These are phyloP conservation scores for Juncus effusus DNA, from an alignment of 176 grass and related monocot genomes.

Conservation along the genomic window DNA sequence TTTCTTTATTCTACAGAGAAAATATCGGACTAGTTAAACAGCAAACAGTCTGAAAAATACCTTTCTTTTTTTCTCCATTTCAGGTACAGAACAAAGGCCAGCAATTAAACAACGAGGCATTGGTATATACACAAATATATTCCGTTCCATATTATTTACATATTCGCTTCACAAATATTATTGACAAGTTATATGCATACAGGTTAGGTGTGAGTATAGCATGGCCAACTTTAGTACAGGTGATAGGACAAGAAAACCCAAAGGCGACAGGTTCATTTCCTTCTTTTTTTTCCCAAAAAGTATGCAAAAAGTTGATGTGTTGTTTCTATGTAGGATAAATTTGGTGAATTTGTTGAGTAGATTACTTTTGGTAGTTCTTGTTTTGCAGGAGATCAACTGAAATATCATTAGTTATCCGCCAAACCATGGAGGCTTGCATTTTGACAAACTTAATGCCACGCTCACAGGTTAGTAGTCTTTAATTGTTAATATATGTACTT, in stretches of 20 bases:
- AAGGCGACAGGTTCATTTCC: constrained; percentile 62
- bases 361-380: not conserved
- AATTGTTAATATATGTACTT: not conserved
- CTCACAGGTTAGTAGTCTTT: constrained; percentile 54
- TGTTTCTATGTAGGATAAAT: not conserved
- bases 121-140: constrained; percentile 41
- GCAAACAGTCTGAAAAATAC: not conserved
- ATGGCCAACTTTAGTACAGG: constrained; percentile 99
- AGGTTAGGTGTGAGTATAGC: constrained; percentile 96
- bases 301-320: too few relatives aligned
- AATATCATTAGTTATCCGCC: constrained; percentile 93
- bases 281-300: too few relatives aligned
- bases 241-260: constrained; percentile 79
- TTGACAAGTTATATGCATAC: constrained; percentile 31
- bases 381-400: constrained; percentile 77
- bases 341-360: not conserved
- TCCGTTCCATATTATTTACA: constrained; percentile 23
- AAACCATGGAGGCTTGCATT: constrained; percentile 96
- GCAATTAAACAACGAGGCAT: constrained; percentile 57
- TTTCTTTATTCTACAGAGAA: not conserved
- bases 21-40: constrained; percentile 25
- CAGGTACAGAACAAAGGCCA: constrained; percentile 85
- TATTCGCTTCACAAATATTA: constrained; percentile 9
- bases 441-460: constrained; percentile 78
- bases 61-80: constrained; percentile 2